Evolutionary conservation across 306 rosid genomes (phyloP), one percentile per base, ranked within the genome.

Genomic region (Fragaria nilgerrensis): DNA sequence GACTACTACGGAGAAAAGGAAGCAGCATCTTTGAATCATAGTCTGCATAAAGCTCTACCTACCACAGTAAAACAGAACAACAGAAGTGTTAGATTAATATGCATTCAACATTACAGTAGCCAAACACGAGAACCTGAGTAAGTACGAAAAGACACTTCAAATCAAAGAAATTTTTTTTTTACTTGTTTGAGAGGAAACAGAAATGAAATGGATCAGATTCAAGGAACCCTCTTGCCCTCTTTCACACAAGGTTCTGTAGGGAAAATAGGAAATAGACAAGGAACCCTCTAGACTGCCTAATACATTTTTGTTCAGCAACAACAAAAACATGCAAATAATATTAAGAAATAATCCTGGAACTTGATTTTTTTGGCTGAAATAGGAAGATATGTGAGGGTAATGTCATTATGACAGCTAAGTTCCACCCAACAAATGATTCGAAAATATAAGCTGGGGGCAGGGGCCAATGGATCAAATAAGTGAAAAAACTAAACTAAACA

Each of bases 11-110:
- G 81, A 95, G 97, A 81, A 95, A 95, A 77, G 97, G 88, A 71
- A 95, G 89, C 50, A 95, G 81, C 97, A 95, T 95, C 92, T 88
- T 92, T 73, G 89, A 84, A 86, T 95, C 97, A 82, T 89, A 91
- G n/a, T 95, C 97, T 16, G 97, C 97, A 79, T 90, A 95, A 80
- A 92, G 99, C 84, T 92, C 99, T 80, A 95, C 96, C 99, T 95
- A 84, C 49, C 82, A 81, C 49, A 65, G 65, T n/a, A 78, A 83
- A 74, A 70, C 39, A 81, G 76, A 29, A 62, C 48, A 74, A 45
- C 8, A 65, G 68, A n/a, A 27, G 59, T 20, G 71, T 79, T 71
- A 72, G 66, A 84, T 39, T 71, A 70, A 75, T 29, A 19, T 20
- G 9, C 53, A 69, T 12, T 22, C 41, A 25, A 23, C 19, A 9